Evolutionary conservation across 257 asterid genomes (phyloP), one percentile per base, ranked within the genome.

Genomic region (Solanum chiquidenum): DNA sequence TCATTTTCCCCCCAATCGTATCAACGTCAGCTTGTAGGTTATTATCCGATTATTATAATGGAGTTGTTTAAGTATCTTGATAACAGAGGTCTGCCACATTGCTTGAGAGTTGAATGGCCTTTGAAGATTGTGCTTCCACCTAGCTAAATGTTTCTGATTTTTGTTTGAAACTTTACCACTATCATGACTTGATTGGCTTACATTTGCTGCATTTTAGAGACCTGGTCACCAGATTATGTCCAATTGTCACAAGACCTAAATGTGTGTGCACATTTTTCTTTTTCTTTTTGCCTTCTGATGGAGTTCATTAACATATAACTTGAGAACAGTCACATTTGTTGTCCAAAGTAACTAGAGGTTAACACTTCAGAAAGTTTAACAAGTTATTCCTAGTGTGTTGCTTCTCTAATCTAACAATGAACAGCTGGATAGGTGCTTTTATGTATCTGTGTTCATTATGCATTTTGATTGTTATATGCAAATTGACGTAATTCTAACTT

Each of bases 401-500:
- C 69, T 49, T 80, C 68, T 80, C 29, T 79, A 42, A 27, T 79
- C 25, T 80, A 9, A 64, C 29, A 46, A 62, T 80, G 69, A 49
- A 29, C 12, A 80, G 68, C 66, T 80, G 85, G 85, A 46, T n/a
- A 5, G 42, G 85, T 27, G 11, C 85, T 46, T 46, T 5, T 82
- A 12, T 38, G 83, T 6, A 49, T 49, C 44, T 7, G 18, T 82
- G 68, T 80, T 46, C 44, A 46, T 20, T 80, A 27, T 80, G 11
- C 85, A 18, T 80, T 64, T 80, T 49, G 85, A 29, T 29, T 82
- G 33, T 11, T 82, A 2, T 82, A 29, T 82, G 85, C 29, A 29
- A 87, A 60, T 89, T 62, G 74, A 87, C 64, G n/a, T 55, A 72
- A 76, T 73, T 85, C 83, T 92, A 84, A 83, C 49, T n/a, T 87